Conservation (phyloP, 768 basidiomycete genomes). For the Tricholoma furcatifolium region DNA sequence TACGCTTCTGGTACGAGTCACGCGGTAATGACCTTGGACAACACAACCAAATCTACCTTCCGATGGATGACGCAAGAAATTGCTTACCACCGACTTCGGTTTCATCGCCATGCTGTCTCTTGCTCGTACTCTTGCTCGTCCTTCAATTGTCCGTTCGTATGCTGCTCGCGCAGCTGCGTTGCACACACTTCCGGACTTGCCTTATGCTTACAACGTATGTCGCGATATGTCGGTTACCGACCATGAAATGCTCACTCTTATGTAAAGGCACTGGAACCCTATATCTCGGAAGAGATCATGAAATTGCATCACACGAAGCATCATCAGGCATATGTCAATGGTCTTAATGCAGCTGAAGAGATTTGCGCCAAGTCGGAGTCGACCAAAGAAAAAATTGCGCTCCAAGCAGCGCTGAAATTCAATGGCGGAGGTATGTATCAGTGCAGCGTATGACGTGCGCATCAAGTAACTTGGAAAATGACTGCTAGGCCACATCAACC, state of each 20-base stretch:
- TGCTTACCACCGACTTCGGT: not conserved
- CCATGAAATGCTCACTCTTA: not conserved
- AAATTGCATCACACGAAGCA: conserved; percentile 90
- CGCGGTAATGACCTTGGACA: not conserved
- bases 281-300: conserved; percentile 93
- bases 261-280: conserved; percentile 86
- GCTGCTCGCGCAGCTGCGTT: conserved; percentile 40
- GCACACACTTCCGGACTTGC: conserved; percentile 78
- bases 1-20: too few relatives aligned
- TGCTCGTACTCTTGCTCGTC: conserved; percentile 41
- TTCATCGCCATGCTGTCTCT: conserved; percentile 46
- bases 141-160: conserved; percentile 45
- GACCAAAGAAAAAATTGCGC: conserved; percentile 72
- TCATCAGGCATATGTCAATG: conserved; percentile 91
- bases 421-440: conserved; percentile 83
- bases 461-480: not conserved
- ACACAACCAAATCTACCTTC: conserved; percentile 10
- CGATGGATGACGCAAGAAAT: conserved; percentile 17
- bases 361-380: conserved; percentile 65
- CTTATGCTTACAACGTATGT: conserved; percentile 76
- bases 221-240: not conserved
- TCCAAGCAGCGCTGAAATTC: conserved; percentile 94
- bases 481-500: conserved; percentile 81
- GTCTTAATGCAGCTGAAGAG: conserved; percentile 90
- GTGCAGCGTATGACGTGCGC: not conserved